Conservation (phyloP, 2,329 filamentous ascomycete genomes). For the Sporothrix variecibatus region DNA sequence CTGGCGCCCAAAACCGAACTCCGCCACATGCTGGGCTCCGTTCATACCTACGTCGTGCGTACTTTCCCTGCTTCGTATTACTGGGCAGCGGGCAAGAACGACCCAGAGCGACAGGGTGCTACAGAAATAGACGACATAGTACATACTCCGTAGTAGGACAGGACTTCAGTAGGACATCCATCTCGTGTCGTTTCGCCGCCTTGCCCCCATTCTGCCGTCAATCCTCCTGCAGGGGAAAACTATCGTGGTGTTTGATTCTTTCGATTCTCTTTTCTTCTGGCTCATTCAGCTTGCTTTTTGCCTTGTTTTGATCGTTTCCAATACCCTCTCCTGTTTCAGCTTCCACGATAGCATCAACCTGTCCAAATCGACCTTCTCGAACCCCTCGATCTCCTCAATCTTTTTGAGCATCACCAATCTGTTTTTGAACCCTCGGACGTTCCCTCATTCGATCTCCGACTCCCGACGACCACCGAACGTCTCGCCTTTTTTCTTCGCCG, state of each 20-base stretch:
- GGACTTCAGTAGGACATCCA: neutral
- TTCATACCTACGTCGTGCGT: neutral
- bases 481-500: neutral
- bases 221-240: neutral
- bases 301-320: constrained; percentile 4
- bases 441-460: constrained; percentile 1
- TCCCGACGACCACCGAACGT: neutral
- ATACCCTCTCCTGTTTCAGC: neutral
- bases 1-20: constrained; percentile 13
- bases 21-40: constrained; percentile 17
- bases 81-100: neutral
- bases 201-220: constrained; percentile 9
- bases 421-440: neutral
- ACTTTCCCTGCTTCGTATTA: constrained; percentile 5
- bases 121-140: constrained; percentile 12
- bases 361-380: neutral
- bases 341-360: neutral
- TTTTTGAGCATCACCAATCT: neutral
- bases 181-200: constrained; percentile 17
- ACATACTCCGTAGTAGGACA: neutral
- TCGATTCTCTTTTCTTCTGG: neutral
- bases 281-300: neutral
- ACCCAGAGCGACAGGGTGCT: neutral
- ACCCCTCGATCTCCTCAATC: neutral
- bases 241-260: neutral